Evolutionary conservation across 257 asterid genomes (phyloP), one percentile per base, ranked within the genome.

Genomic region (Solanum chmielewskii): DNA sequence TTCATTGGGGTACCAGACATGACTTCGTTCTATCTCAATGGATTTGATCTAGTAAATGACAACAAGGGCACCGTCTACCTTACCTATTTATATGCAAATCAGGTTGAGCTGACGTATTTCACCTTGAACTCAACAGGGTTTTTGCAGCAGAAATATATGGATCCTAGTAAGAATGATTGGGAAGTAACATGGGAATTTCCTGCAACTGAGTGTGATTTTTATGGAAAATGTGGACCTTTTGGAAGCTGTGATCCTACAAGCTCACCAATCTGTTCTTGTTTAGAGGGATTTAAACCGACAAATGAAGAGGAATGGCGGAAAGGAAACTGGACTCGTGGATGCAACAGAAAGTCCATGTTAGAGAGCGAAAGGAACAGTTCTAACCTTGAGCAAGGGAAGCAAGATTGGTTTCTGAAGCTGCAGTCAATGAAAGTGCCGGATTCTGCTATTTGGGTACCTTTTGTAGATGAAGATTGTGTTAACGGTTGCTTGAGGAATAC

Each of bases 321-420:
- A 41, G 92, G 93, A 31, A 92, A 90, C 23, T 92, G 92, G 94
- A 88, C 86, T n/a, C 59, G 83, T 74, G 95, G 94, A 66, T 92
- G 95, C 84, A 78, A 29, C 6, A 89, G 93, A 85, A 89, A 86
- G 60, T 47, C 78, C 7, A 21, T 2, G 2, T 41, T 91, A 85
- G 87, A 87, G 80, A 91, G 93, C 14, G 88, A 84, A 45, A 90
- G 89, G 83, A 77, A 44, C 45, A 52, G 21, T 74, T 90, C 85
- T 12, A 87, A 90, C 16, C 42, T 83, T 41, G 91, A 89, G 18
- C 73, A 85, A 39, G 83, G 85, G 15, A 87, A 73, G 35, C 84
- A 21, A 44, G 98, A 95, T 86, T 91, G 93, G 64, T 95, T 91
- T 82, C 21, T 86, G 88, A 89, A 56, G 90, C 93, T 93, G 60